Evolutionary conservation across 1,284 basidiomycete species (phyloP).

Genomic region (Microbotryum saponariae): DNA sequence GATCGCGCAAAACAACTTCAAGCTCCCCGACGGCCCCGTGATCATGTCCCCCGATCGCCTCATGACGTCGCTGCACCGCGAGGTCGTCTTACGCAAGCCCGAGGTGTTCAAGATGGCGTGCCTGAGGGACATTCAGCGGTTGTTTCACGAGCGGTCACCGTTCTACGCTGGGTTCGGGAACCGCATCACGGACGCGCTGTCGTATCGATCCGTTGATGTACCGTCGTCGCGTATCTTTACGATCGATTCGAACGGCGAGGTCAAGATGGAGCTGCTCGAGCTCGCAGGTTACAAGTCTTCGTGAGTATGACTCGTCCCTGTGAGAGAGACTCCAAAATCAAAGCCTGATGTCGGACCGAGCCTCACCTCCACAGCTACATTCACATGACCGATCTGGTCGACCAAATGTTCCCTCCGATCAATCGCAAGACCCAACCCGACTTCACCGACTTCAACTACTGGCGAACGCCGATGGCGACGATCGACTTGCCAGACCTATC

Average conservation of each 20-base stretch:
- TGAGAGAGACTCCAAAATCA: neutral
- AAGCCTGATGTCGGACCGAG: neutral
- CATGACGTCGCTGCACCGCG: conserved; percentile 78
- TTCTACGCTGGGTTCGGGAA: conserved; percentile 99
- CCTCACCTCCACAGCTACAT: conserved; percentile 57
- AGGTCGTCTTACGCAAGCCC: conserved; percentile 97
- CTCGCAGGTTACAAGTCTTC: conserved; percentile 94
- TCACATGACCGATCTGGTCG: conserved; percentile 95
- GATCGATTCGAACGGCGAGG: conserved; percentile 89
- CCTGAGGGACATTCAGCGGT: conserved; percentile 84
- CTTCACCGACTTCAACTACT: conserved; percentile 96
- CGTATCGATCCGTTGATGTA: conserved; percentile 90
- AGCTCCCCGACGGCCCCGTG: conserved; percentile 93
- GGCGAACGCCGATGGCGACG: conserved; percentile 65
- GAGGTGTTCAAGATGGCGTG: conserved; percentile 99
- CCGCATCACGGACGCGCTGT: conserved; percentile 93
- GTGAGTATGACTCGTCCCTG: conserved; percentile 46
- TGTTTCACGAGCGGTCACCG: conserved; percentile 65
- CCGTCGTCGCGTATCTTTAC: conserved; percentile 95
- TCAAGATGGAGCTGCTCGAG: conserved; percentile 95
- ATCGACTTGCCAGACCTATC: conserved; percentile 72
- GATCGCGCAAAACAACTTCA: conserved; percentile 91
- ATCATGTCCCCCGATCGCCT: conserved; percentile 98
- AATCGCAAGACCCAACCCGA: conserved; percentile 78
- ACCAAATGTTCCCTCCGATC: conserved; percentile 98